A percentile compares a stretch with the other conserved stretches of the same genome.
Conservation (phyloP, 1,139 yeast species). For the Eremothecium gossypii region DNA sequence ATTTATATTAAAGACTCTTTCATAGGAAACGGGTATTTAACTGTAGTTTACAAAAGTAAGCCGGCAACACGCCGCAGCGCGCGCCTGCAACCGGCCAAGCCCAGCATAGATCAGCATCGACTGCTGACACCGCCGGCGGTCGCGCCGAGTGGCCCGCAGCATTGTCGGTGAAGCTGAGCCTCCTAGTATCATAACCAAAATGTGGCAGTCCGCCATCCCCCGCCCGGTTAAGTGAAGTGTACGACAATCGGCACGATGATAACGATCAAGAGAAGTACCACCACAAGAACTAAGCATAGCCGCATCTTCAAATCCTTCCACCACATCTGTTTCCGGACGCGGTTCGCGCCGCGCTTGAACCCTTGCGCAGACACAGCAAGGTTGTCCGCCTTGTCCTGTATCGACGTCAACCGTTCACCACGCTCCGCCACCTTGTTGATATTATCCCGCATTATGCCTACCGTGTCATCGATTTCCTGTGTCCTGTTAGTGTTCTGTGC, state of each 20-base stretch:
- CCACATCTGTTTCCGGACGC: conserved; percentile 99
- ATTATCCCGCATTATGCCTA: conserved; percentile 96
- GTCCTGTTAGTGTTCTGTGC: conserved; percentile 13
- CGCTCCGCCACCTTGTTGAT: conserved; percentile 90
- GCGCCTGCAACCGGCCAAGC: too few relatives aligned
- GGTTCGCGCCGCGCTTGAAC: conserved; percentile 92
- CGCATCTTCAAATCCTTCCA: conserved; percentile 98
- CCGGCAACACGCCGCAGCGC: too few relatives aligned
- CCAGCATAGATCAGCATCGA: too few relatives aligned
- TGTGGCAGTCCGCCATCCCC: background rate
- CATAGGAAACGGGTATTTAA: conserved; percentile 1
- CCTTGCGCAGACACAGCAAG: conserved; percentile 92
- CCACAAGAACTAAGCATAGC: conserved; percentile 75
- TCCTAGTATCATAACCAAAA: too few relatives aligned
- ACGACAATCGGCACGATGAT: conserved; percentile 93
- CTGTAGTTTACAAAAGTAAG: background rate
- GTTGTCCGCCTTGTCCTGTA: conserved; percentile 91
- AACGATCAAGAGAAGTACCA: conserved; percentile 72
- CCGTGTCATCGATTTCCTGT: conserved; percentile 90
- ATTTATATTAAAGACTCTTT: background rate
- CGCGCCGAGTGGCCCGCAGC: too few relatives aligned
- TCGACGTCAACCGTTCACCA: conserved; percentile 88
- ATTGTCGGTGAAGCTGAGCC: too few relatives aligned
- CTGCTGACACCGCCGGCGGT: too few relatives aligned
- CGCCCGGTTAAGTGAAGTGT: conserved; percentile 46